Percentiles rank a stretch among this genome's conserved stretches.
phyloP scores from a whole-genome alignment of 2,329 filamentous ascomycete species.

The Fusarium musae region DNA sequence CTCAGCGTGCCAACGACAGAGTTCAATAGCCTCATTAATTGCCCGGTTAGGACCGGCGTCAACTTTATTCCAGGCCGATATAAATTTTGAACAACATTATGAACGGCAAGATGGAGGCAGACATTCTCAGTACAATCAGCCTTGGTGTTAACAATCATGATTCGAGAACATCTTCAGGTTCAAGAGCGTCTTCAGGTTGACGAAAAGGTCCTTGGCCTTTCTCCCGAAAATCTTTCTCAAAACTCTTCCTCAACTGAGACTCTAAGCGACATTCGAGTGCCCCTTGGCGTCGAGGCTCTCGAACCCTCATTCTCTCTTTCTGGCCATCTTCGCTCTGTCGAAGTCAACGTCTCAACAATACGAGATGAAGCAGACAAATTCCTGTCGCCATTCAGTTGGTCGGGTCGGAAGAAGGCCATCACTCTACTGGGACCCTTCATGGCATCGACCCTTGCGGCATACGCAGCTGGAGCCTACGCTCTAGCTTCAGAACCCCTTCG shows the following conservation, averaged over 20 bases:
- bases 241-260: neutral
- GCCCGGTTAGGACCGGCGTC: neutral
- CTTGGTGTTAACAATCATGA: neutral
- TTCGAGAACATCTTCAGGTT: neutral
- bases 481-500: slow-evolving; percentile 66
- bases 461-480: slow-evolving; percentile 71
- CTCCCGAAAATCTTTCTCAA: neutral
- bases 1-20: neutral
- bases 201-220: neutral
- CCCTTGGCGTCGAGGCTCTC: slow-evolving; percentile 8
- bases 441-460: slow-evolving; percentile 70
- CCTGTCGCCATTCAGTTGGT: slow-evolving; percentile 21
- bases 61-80: neutral
- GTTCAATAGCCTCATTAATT: neutral
- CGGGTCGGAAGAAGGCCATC: slow-evolving; percentile 26
- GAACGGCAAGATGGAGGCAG: neutral
- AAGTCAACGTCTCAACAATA: neutral
- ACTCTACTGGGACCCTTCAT: slow-evolving; percentile 42
- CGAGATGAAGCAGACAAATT: neutral
- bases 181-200: neutral
- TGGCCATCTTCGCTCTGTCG: neutral
- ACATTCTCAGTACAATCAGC: rapidly evolving
- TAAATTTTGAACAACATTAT: neutral
- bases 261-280: neutral
- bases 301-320: neutral